These are phyloP conservation scores for Alternaria sp. DNA, from an alignment of 2,329 filamentous ascomycete genomes.

Conservation along the genomic window DNA sequence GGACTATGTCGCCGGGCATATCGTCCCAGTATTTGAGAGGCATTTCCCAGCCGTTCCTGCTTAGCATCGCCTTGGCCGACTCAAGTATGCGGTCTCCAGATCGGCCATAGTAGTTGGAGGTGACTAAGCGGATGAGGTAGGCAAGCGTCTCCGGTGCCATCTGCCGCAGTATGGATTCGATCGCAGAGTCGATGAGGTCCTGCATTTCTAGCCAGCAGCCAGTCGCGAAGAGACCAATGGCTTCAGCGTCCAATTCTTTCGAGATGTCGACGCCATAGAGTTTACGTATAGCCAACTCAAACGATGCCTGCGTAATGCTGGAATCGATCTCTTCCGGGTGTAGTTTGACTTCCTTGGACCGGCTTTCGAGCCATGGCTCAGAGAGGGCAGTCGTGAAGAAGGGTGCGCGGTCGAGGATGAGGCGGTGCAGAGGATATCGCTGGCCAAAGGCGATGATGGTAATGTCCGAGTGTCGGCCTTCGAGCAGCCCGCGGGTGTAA, in stretches of 20 bases:
- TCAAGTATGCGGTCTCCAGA: constrained; percentile 62
- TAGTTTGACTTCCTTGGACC: constrained; percentile 58
- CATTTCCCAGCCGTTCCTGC: constrained; percentile 64
- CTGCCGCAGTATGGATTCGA: constrained; percentile 61
- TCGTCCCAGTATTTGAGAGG: constrained; percentile 61
- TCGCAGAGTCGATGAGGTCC: constrained; percentile 60
- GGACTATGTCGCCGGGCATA: constrained; percentile 63
- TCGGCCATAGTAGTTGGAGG: constrained; percentile 62
- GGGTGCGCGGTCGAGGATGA: constrained; percentile 62
- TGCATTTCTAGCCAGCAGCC: constrained; percentile 66
- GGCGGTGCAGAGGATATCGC: constrained; percentile 59
- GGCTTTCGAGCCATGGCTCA: constrained; percentile 63
- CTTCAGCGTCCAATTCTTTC: constrained; percentile 58
- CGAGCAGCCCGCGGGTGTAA: constrained; percentile 58
- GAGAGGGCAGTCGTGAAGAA: constrained; percentile 63
- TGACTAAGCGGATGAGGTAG: constrained; percentile 60
- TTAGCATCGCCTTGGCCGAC: constrained; percentile 65
- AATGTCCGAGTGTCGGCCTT: constrained; percentile 62
- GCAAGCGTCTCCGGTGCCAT: constrained; percentile 59
- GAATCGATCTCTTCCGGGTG: constrained; percentile 61
- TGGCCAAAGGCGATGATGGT: constrained; percentile 60
- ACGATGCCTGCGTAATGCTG: constrained; percentile 60
- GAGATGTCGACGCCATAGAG: constrained; percentile 59
- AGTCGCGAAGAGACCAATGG: constrained; percentile 62
- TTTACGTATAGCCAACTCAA: constrained; percentile 61